These are phyloP conservation scores for Bryoglossum gracile DNA, from an alignment of 495 filamentous ascomycete genomes.

Conservation along the genomic window DNA sequence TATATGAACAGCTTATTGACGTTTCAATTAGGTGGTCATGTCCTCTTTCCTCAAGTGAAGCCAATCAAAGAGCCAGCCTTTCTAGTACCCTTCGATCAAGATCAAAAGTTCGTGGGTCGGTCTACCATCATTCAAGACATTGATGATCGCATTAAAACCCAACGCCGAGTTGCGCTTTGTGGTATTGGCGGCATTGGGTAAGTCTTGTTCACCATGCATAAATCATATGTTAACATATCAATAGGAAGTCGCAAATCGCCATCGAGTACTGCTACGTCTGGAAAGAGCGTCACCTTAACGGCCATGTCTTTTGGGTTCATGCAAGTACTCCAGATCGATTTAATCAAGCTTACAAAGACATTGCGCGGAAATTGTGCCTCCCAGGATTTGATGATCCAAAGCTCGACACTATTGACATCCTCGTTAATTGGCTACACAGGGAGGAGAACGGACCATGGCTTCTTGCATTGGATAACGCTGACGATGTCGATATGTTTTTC, in stretches of 20 bases:
- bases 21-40: not conserved
- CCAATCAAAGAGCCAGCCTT: constrained; percentile 4
- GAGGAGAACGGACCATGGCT: constrained; percentile 35
- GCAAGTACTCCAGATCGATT: constrained; percentile 31
- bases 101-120: constrained; percentile 15
- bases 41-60: not conserved
- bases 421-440: constrained; percentile 32
- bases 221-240: not conserved
- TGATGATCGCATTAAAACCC: not conserved
- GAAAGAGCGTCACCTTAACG: constrained; percentile 24
- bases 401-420: constrained; percentile 29
- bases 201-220: not conserved
- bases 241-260: constrained; percentile 45
- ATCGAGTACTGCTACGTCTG: constrained; percentile 39
- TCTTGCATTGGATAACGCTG: constrained; percentile 48
- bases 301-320: constrained; percentile 39
- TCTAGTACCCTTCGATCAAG: constrained; percentile 12
- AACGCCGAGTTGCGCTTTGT: constrained; percentile 13
- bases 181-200: constrained; percentile 16
- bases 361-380: constrained; percentile 31
- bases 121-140: constrained; percentile 9
- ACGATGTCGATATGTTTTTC: constrained; percentile 36
- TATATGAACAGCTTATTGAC: too few species aligned
- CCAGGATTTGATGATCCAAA: constrained; percentile 27
- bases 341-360: constrained; percentile 36